Base-by-base conservation (phyloP, 192 early-diverging fungal genomes). In the Rhizoclosmatium globosum region DNA sequence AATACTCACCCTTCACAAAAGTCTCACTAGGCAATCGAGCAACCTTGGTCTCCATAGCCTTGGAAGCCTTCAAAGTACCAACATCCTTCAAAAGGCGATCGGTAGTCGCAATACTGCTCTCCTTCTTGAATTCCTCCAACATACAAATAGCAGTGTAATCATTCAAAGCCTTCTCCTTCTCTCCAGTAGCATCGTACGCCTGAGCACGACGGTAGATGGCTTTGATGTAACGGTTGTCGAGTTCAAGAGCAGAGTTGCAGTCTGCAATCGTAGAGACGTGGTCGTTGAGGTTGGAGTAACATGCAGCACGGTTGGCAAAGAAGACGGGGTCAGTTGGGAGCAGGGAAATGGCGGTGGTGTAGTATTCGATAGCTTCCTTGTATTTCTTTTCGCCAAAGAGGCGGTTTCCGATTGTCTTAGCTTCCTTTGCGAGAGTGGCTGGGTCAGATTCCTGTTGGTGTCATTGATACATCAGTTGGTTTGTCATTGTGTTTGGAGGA, bases 271-370 rank as follows among this genome's bases (percentile, higher is more conserved):
- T 94, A 47, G 89, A 85, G 2, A 91, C 89, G 77, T 92, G 87
- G 64, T 95, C 75, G 66, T 91, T 89, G 41, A 91, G 75, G 64
- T 94, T 92, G 1, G 91, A 89, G 77, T 93, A 94, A 83, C 96
- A 97, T 4, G 97, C 98, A 15, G 96, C 97, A 44, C 98, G 93
- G 89, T 99, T 99, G 74, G 93, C 93, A 85, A 90, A 98, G 78
- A 92, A 98, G 56, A 99, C 92, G 3, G 96, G 90, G 47, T 79
- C 77, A 23, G n/a, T 64, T 19, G 17, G 2, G 38, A 13, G n/a
- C 21, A 64, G 13, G n/a, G 17, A 19, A 39, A 64, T 64, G 0
- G 98, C 98, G 82, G 94, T 89, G 15, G 94, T 89, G 87, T 99
- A 99, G n/a, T 93, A 78, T 67, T 92, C 89, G 64, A 95, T 92